Evolutionary conservation across 2,329 filamentous ascomycete species (phyloP), one percentile per base, ranked within the genome.

Genomic region (Aspergillus fructus): DNA sequence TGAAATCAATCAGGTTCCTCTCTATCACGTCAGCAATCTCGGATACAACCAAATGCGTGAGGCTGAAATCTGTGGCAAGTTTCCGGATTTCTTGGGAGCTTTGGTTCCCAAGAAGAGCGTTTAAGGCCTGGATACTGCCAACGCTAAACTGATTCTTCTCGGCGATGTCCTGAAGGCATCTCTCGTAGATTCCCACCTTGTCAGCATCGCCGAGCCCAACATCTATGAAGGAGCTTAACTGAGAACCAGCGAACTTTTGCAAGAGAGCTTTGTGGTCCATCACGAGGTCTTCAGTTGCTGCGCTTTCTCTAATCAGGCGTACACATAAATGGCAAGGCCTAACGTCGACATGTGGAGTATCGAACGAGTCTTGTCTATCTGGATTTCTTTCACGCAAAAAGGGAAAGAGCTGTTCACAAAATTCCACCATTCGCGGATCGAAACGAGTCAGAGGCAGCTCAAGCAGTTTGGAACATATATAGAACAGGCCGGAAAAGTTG

Each of bases 291-390:
- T 76, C 78, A 30, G 79, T 80, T 12, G 85, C 79, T 0, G 87
- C 88, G 3, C 89, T 87, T 65, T 93, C 88, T 59, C 89, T 85
- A 42, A 94, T 81, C 17, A 96, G 74, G 23, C 89, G 84, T 50
- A 93, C 78, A 58, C 82, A 86, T 15, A 87, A 69, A 45, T 80
- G 79, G 63, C 83, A 78, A 2, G 83, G 81, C 70, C 66, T 76
- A 54, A 65, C 73, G 60, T 77, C 73, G 40, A 78, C 64, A 55
- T 71, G 63, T 4, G 65, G 41, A 17, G 54, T 59, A 7, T 66
- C 64, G 15, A 66, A 62, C 12, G 62, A 53, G 42, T 67, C 69
- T 48, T 65, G 64, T 49, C 61, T 64, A 21, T 70, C 72, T 24
- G 55, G 69, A 49, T 74, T 74, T 64, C 82, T 85, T 5, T 74